Base-by-base conservation (phyloP, 2,329 filamentous ascomycete species). In the Nectriaceae sp. region DNA sequence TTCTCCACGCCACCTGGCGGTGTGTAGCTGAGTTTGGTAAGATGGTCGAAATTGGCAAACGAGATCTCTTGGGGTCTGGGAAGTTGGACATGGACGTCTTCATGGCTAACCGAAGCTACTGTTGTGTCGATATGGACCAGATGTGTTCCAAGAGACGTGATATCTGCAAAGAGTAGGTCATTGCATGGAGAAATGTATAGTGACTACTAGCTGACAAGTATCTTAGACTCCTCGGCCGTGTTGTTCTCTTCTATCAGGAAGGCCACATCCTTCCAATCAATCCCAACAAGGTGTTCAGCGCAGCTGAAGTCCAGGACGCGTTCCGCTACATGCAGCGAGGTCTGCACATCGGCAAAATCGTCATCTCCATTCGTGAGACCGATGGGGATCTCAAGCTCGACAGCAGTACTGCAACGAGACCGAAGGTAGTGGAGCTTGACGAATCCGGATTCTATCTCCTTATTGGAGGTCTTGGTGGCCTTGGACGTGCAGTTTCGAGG, bases 1-100 rank as follows among this genome's bases (percentile, higher is more conserved):
- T 64, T 0, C 54, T 72, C 0, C 60, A 63, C 4, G 61, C 65
- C 0, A 63, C 68, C 0, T 72, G 65, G 67, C 38, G 61, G 10
- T 71, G 67, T 44, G 57, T 74, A 3, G 66, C 70, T 3, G n/a
- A 55, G 15, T 65, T 56, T 24, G 71, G 71, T 1, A 57, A 41
- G 1, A 64, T 73, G 45, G 26, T 73, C 0, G 70, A 73, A 43
- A 62, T 73, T 16, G 68, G 67, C 2, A 68, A 67, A 38, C 57
- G 60, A 13, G 69, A 72, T 40, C 50, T 71, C 8, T 15, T 58
- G 1, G 66, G 68, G 1, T 65, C 69, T 6, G 69, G 64, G 3
- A 56, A 61, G 3, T 64, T 80, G 2, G 67, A 70, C 3, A 76
- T 81, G 75, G 47, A 63, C 0, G 63, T 65, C 0, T 80, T 81